Percentiles rank a stretch among this genome's conserved stretches.
phyloP scores from a whole-genome alignment of 2,329 filamentous ascomycete species.

The Niveomyces coronatus region DNA sequence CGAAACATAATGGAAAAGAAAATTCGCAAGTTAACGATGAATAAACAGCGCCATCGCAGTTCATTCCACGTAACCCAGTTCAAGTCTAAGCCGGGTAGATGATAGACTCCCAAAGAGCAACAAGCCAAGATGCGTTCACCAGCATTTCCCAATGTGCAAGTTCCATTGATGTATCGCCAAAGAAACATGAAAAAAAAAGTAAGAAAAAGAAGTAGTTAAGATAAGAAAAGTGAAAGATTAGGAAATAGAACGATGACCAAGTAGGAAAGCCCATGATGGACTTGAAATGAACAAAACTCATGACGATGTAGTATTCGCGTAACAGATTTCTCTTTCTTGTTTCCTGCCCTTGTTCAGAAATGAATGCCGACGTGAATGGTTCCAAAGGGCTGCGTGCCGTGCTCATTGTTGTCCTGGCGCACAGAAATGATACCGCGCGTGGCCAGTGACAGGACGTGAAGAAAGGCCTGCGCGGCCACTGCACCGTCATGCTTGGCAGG shows the following conservation, averaged over 20 bases:
- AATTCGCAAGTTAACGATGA: too few relatives aligned
- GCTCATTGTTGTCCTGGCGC: conserved; percentile 40
- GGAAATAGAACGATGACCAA: neutral
- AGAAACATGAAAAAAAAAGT: conserved; percentile 7
- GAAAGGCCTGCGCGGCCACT: conserved; percentile 65
- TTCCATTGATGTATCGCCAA: neutral
- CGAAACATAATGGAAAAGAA: neutral
- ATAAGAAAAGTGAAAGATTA: neutral
- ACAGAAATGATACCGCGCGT: conserved; percentile 55
- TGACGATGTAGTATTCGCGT: conserved; percentile 1
- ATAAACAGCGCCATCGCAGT: too few relatives aligned
- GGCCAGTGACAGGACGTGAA: conserved; percentile 61
- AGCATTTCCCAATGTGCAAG: neutral
- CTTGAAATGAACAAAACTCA: neutral
- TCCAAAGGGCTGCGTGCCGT: conserved; percentile 31
- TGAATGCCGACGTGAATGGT: conserved; percentile 34
- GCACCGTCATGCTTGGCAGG: conserved; percentile 40
- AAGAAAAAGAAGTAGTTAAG: conserved; percentile 1
- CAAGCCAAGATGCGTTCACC: neutral
- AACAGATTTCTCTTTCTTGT: too few relatives aligned
- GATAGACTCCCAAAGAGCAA: too few relatives aligned
- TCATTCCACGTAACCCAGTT: too few relatives aligned
- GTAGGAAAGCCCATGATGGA: conserved; percentile 13
- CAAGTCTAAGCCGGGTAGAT: neutral
- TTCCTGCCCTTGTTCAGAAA: conserved; percentile 3